Base-by-base conservation (phyloP, 148 eudicot species). In the Camellia granthamiana region DNA sequence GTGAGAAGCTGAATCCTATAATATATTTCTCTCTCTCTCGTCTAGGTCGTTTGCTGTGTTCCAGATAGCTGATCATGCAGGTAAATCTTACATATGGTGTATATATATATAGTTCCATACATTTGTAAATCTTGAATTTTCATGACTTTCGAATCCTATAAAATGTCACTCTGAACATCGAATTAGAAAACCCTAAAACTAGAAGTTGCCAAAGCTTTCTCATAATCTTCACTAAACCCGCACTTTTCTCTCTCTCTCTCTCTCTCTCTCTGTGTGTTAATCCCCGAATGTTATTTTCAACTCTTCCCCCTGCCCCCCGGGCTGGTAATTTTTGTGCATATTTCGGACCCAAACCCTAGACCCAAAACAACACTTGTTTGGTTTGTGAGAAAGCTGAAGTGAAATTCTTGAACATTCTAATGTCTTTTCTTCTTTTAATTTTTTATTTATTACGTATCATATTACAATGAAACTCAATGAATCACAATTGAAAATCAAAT, bases 51-150 rank as follows among this genome's bases (percentile, higher is more conserved):
- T 21, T 5, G 30, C 51, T 21, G 5, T 2, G 18, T 49, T 68
- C 42, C 69, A 18, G 74, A 77, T 63, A 12, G 7, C 41, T 13
- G 30, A 78, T 30, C 59, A 82, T 82, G 84, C 84, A 82, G 84
- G 84, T 82, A 72, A 71, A 71, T 47, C 74, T 47, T 8, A 5
- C 5, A 44, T 70, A 70, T 44, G 21, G 16, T 60, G 2, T 60
- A 60, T 60, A 43, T 6, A 16, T 16, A 43, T 69, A 69, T 6
- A 6, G 8, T 69, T 69, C 72, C 15, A 43, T 69, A 44, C 72
- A 5, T 14, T 13, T 68, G 0, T 69, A 44, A 4, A 3, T 14
- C 52, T 42, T 68, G 44, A 14, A 14, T n/a, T 69, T 43, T 69
- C 2, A 14, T 69, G 5, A 14, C 49, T 69, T 43, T 69, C 2